These are phyloP conservation scores for Ilyonectria sp. DNA, from an alignment of 2,329 filamentous ascomycete species.

Conservation along the genomic window DNA sequence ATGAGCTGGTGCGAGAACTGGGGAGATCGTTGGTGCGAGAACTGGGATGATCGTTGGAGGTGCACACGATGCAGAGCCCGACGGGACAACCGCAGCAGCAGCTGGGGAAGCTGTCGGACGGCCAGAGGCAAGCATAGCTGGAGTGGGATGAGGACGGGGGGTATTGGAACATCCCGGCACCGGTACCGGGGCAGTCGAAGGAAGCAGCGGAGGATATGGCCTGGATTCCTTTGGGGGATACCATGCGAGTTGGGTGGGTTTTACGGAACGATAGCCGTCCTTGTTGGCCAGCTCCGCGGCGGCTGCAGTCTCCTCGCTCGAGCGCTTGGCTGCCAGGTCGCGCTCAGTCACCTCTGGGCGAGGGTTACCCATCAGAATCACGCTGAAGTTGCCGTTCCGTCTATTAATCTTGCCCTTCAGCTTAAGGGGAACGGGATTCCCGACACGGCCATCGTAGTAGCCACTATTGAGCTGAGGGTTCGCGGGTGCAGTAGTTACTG, in stretches of 20 bases:
- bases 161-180: not conserved
- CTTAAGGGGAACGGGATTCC: constrained; percentile 74
- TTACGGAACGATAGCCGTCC: constrained; percentile 67
- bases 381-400: constrained; percentile 73
- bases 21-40: not conserved
- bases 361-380: constrained; percentile 73
- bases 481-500: not conserved
- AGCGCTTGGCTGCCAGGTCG: constrained; percentile 71
- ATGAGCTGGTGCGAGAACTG: constrained; percentile 4
- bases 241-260: constrained; percentile 58
- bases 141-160: constrained; percentile 6
- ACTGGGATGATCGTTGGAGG: not conserved
- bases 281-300: constrained; percentile 71
- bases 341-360: constrained; percentile 63
- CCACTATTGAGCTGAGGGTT: constrained; percentile 38
- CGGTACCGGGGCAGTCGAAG: constrained; percentile 9
- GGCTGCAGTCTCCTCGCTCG: constrained; percentile 73
- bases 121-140: constrained; percentile 3
- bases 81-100: not conserved
- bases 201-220: constrained; percentile 13
- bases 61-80: constrained; percentile 12
- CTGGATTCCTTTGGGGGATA: constrained; percentile 30
- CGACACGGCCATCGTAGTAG: constrained; percentile 52
- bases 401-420: constrained; percentile 71
- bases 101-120: constrained; percentile 3